phyloP scores from a whole-genome alignment of 2,329 filamentous ascomycete genomes.

The Cladorrhinum sp. region DNA sequence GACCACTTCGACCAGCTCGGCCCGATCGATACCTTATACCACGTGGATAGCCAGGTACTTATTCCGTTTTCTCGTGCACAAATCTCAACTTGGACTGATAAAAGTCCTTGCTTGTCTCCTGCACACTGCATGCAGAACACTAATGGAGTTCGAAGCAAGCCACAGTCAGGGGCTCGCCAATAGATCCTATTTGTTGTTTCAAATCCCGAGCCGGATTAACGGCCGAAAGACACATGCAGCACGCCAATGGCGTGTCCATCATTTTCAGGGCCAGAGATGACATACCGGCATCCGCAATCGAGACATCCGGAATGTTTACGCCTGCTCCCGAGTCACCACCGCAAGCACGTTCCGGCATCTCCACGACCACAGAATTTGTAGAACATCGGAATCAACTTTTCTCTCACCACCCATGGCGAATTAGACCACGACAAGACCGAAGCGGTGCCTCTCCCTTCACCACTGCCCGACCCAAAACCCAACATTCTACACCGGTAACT shows the following conservation, averaged over 20 bases:
- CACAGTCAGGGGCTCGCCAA: neutral
- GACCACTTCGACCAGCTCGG: neutral
- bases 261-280: too few species aligned
- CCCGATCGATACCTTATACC: neutral
- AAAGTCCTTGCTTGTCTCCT: neutral
- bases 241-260: neutral
- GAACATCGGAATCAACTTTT: neutral
- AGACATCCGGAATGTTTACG: neutral
- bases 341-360: too few species aligned
- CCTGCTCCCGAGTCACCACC: neutral
- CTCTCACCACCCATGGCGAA: too few species aligned
- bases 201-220: neutral
- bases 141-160: neutral
- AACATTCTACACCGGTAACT: too few species aligned
- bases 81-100: neutral
- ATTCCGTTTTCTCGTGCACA: too few species aligned
- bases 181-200: neutral
- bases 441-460: neutral
- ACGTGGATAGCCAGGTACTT: neutral
- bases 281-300: neutral
- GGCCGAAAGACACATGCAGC: neutral
- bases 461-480: too few species aligned
- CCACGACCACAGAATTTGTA: neutral
- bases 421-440: too few species aligned
- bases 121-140: neutral